A percentile compares a stretch with the other conserved stretches of the same genome.
phyloP scores from a whole-genome alignment of 2,329 filamentous ascomycete species.

The Talaromyces atroroseus region DNA sequence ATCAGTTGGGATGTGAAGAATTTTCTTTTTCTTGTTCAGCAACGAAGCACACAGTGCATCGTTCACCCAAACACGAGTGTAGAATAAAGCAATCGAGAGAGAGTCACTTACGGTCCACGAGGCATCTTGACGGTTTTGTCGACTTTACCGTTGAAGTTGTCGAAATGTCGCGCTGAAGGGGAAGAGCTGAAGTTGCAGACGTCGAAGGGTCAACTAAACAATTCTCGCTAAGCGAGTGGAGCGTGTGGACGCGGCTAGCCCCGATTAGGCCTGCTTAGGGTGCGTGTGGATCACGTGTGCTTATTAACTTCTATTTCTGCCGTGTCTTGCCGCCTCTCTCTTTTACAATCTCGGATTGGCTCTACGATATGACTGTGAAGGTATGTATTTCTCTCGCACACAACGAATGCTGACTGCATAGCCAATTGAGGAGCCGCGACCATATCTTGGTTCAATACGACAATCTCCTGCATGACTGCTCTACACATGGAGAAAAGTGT shows the following conservation, averaged over 20 bases:
- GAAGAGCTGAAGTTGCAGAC: constrained; percentile 17
- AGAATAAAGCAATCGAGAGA: not conserved
- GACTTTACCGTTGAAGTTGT: constrained; percentile 34
- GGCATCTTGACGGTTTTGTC: constrained; percentile 47
- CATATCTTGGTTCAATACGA: constrained; percentile 68
- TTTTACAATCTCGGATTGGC: not conserved
- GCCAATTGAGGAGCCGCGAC: constrained; percentile 66
- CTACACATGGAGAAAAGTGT: constrained; percentile 60
- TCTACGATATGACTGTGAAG: constrained; percentile 21
- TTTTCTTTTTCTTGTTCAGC: constrained; percentile 1
- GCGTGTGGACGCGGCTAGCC: constrained; percentile 25
- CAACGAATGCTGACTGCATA: constrained; percentile 41
- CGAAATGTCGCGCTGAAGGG: constrained; percentile 29
- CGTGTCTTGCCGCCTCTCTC: not conserved
- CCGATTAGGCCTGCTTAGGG: constrained; percentile 16
- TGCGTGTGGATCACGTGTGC: constrained; percentile 10
- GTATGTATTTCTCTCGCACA: constrained; percentile 56
- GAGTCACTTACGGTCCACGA: constrained; percentile 53
- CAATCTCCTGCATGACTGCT: constrained; percentile 66
- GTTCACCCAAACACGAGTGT: not conserved
- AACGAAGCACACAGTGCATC: not conserved
- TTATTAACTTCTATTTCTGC: not conserved
- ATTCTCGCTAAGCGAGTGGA: constrained; percentile 19
- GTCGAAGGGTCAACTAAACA: constrained; percentile 20
- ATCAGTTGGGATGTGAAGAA: not conserved